Conservation (phyloP, 345 rosid genomes). For the Xanthoceras sorbifolium region DNA sequence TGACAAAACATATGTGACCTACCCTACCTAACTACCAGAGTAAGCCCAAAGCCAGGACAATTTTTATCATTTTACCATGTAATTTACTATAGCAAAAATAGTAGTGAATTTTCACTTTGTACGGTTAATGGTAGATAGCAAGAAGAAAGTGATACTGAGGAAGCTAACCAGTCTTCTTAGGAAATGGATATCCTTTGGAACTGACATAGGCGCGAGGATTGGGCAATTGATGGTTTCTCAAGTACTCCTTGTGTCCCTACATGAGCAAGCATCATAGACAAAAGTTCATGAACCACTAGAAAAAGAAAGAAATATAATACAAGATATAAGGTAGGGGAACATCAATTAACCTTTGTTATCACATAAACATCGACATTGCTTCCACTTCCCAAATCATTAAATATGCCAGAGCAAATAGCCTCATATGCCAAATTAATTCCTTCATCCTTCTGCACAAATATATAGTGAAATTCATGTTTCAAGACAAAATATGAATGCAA, state of each 20-base stretch:
- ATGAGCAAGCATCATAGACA: constrained; percentile 8
- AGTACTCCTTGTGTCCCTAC: constrained; percentile 68
- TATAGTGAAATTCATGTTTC: neutral
- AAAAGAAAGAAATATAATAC: neutral
- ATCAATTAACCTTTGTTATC: constrained; percentile 59
- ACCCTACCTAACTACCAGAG: neutral
- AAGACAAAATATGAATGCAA: neutral
- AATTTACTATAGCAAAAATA: neutral
- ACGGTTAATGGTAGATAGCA: neutral
- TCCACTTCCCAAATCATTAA: constrained; percentile 83
- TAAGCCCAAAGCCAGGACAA: neutral
- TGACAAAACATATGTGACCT: neutral
- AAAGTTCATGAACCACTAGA: neutral
- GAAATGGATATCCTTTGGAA: constrained; percentile 53
- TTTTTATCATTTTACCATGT: neutral
- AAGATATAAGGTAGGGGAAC: neutral
- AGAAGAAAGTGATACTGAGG: neutral
- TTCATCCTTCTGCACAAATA: constrained; percentile 57
- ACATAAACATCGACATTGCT: constrained; percentile 88
- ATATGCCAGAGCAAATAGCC: constrained; percentile 77
- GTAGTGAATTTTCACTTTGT: neutral
- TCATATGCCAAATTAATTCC: constrained; percentile 63
- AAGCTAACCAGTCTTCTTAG: constrained; percentile 65
- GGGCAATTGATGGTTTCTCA: constrained; percentile 71
- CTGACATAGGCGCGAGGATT: constrained; percentile 68